Evolutionary conservation across 306 rosid species (phyloP), one percentile per base, ranked within the genome.

Genomic region (Cucurbita ficifolia): DNA sequence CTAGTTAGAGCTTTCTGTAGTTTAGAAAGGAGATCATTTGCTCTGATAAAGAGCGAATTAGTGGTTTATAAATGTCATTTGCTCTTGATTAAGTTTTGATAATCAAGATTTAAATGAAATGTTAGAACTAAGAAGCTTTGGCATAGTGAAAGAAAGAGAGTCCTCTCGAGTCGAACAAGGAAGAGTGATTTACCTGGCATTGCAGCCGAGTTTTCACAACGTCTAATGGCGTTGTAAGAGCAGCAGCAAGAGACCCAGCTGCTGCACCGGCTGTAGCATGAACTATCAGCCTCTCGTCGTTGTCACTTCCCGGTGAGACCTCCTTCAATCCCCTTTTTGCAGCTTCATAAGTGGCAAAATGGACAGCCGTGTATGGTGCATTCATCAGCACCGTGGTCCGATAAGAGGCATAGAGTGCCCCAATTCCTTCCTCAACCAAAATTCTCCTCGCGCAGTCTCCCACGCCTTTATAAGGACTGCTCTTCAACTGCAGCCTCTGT

Each of bases 241-340:
- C 85, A 18, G 92, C 91, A 70, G 97, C 96, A 84, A 86, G 72
- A 36, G 82, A 90, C 24, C 97, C 92, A 3, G 97, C 92, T 0
- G 59, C 89, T 1, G 92, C 97, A 4, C 97, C 92, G 0, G 96
- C 97, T 0, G 97, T 88, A 24, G 96, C 96, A 53, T 91, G 97
- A 68, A 91, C 85, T 8, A 86, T 59, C 83, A 84, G 57, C 77
- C 85, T 73, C 69, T 83, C 96, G 21, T 87, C 89, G 6, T 63
- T 74, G 0, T 75, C 87, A 9, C 77, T 84, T 35, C 83, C 96
- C 9, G 89, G 87, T 3, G 87, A 80, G 11, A 85, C 54, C 85
- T 81, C 88, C 83, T 63, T 76, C 49, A 91, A 75, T 0, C 83
- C 89, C 16, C 82, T 77, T 56, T 91, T 91, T 0, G 83, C 86